These are phyloP conservation scores for Euphorbia schlechtendalii DNA, from an alignment of 441 rosid species.

Conservation along the genomic window DNA sequence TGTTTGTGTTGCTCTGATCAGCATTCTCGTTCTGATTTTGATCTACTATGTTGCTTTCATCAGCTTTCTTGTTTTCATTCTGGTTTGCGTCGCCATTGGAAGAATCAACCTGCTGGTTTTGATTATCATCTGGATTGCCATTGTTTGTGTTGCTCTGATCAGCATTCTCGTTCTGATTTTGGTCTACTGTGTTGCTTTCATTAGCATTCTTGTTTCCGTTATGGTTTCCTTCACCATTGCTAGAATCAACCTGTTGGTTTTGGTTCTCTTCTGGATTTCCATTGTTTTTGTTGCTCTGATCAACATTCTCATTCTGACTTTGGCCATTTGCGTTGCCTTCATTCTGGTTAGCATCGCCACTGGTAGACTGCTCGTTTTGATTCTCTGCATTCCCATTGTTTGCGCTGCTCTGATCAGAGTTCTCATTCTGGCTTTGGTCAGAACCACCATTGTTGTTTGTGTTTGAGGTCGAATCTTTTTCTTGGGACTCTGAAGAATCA, in stretches of 20 bases:
- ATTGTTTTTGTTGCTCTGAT: neutral
- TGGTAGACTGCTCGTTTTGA: constrained; percentile 16
- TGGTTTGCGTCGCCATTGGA: constrained; percentile 10
- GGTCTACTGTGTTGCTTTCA: constrained; percentile 6
- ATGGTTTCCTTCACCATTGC: neutral
- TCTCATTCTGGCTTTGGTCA: constrained; percentile 10
- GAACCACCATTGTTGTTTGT: constrained; percentile 15
- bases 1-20: constrained; percentile 8
- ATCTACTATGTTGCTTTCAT: constrained; percentile 2
- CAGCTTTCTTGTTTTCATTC: constrained; percentile 5
- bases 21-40: constrained; percentile 15
- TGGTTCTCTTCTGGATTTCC: constrained; percentile 15
- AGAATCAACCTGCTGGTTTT: constrained; percentile 14
- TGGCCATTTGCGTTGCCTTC: constrained; percentile 9
- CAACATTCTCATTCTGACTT: constrained; percentile 10
- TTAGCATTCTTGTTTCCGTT: neutral
- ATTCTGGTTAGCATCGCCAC: neutral
- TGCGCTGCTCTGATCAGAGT: constrained; percentile 3
- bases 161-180: constrained; percentile 1
- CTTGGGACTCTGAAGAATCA: constrained; percentile 31
- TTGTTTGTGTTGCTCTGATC: constrained; percentile 9
- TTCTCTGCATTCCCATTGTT: constrained; percentile 4
- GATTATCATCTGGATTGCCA: constrained; percentile 14
- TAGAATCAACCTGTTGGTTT: constrained; percentile 9
- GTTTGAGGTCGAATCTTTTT: constrained; percentile 24